Percentiles rank a stretch among this genome's conserved stretches.
Conservation (phyloP, 1,139 yeast genomes). For the Blastobotrys malaysiensis region DNA sequence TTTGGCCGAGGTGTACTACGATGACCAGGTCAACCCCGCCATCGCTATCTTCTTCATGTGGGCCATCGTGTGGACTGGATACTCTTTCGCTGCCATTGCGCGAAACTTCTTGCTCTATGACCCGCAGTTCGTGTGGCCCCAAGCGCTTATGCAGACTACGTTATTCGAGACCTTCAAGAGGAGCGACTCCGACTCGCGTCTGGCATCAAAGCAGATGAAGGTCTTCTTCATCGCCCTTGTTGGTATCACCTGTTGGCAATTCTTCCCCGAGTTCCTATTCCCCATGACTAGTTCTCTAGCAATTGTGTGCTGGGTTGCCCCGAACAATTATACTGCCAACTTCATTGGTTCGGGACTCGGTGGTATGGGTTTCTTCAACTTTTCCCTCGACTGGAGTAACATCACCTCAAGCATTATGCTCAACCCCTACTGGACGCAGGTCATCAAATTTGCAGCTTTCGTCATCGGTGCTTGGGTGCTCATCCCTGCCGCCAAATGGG, state of each 20-base stretch:
- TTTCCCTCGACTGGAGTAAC: constrained; percentile 13
- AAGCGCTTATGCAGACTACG: constrained; percentile 15
- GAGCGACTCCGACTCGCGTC: constrained; percentile 7
- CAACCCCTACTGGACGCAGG: constrained; percentile 35
- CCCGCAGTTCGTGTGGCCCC: constrained; percentile 14
- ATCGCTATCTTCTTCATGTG: constrained; percentile 15
- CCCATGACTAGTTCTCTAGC: constrained; percentile 11
- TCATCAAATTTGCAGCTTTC: constrained; percentile 37
- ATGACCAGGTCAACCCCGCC: constrained; percentile 12
- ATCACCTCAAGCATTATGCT: constrained; percentile 13
- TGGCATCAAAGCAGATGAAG: constrained; percentile 10
- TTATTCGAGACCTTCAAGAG: constrained; percentile 12
- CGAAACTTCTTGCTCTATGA: constrained; percentile 13
- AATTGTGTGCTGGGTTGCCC: constrained; percentile 20
- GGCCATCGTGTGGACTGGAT: constrained; percentile 17
- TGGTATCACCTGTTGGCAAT: constrained; percentile 8
- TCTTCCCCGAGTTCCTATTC: constrained; percentile 10
- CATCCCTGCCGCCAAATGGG: constrained; percentile 38
- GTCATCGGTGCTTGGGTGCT: constrained; percentile 38
- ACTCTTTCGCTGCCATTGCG: constrained; percentile 15
- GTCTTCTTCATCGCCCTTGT: constrained; percentile 7
- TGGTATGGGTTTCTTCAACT: constrained; percentile 12
- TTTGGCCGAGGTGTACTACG: constrained; percentile 12
- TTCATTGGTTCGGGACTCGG: constrained; percentile 12
- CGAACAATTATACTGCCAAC: constrained; percentile 18